Evolutionary conservation across 257 asterid species (phyloP), one percentile per base, ranked within the genome.

Genomic region (Solanum ossicruentum): DNA sequence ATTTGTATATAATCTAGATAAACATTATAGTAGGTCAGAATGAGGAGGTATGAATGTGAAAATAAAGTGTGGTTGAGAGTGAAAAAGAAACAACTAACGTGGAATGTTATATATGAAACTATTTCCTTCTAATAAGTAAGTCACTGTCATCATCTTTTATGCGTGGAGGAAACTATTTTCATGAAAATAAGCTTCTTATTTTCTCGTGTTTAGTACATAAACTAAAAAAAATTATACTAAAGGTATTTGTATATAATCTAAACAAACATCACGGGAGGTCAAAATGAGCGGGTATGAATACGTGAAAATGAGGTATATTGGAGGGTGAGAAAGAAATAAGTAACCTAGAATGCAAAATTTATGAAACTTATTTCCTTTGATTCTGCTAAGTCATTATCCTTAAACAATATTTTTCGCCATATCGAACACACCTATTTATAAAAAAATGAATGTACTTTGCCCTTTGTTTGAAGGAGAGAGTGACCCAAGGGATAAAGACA

Each of bases 241-340:
- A 60, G 8, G 7, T 1, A n/a, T n/a, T 60, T 60, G 66, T n/a
- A 60, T n/a, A 60, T 58, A 58, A 5, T n/a, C 66, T 58, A 60
- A 32, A n/a, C 8, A 60, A 18, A n/a, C 8, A 60, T 6, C n/a
- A 60, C 0, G 8, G 21, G 0, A 60, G 8, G 16, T 1, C 3
- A 60, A 0, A 10, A 0, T n/a, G 32, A 60, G 0, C 3, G 5
- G 4, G 8, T 21, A 21, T 58, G 15, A n/a, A 4, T 32, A 32
- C 15, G 1, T 1, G 15, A 58, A 58, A 26, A n/a, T 10, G 28
- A n/a, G 21, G 28, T n/a, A 10, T 55, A 15, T 58, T 10, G 66
- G 3, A 58, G 28, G 66, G 10, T 58, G 21, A n/a, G 7, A 58
- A 58, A 58, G 66, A 58, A 58, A n/a, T 7, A 58, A 10, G 7